Evolutionary conservation across 2,329 filamentous ascomycete genomes (phyloP).

Genomic region (Chalara sp.): DNA sequence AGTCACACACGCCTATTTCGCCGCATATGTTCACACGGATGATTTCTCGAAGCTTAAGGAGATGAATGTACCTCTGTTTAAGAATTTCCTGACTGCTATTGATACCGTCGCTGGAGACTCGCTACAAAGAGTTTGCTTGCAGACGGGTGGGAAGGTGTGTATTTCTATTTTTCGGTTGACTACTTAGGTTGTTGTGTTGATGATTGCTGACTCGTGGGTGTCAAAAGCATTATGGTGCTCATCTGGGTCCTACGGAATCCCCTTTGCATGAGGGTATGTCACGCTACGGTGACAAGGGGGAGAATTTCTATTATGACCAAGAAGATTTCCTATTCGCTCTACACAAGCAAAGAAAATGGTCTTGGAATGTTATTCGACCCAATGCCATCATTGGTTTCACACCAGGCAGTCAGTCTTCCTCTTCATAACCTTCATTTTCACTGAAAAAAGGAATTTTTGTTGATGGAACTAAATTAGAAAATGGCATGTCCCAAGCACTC

Average conservation of each 20-base stretch:
- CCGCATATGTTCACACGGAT: constrained; percentile 28
- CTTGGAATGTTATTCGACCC: constrained; percentile 37
- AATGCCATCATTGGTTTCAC: constrained; percentile 39
- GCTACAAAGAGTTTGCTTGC: constrained; percentile 18
- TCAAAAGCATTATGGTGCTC: constrained; percentile 41
- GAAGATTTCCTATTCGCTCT: constrained; percentile 33
- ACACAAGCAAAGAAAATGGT: constrained; percentile 27
- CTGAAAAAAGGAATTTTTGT: too few relatives aligned
- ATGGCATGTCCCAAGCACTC: constrained; percentile 27
- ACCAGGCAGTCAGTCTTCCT: neutral
- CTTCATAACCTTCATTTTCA: too few relatives aligned
- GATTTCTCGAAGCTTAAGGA: constrained; percentile 22
- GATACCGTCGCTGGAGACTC: constrained; percentile 14
- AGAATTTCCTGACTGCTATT: constrained; percentile 27
- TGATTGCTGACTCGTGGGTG: too few relatives aligned
- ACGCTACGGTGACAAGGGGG: constrained; percentile 33
- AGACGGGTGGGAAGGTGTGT: constrained; percentile 2
- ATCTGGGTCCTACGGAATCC: constrained; percentile 41
- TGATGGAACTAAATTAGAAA: constrained; percentile 6
- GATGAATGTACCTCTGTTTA: constrained; percentile 25
- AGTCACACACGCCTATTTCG: constrained; percentile 30
- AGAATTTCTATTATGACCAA: constrained; percentile 47
- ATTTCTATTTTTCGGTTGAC: too few relatives aligned
- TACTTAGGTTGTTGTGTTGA: too few relatives aligned
- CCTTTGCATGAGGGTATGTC: constrained; percentile 40